Base-by-base conservation (phyloP, 768 basidiomycete genomes). In the Hebeloma cylindrosporum region DNA sequence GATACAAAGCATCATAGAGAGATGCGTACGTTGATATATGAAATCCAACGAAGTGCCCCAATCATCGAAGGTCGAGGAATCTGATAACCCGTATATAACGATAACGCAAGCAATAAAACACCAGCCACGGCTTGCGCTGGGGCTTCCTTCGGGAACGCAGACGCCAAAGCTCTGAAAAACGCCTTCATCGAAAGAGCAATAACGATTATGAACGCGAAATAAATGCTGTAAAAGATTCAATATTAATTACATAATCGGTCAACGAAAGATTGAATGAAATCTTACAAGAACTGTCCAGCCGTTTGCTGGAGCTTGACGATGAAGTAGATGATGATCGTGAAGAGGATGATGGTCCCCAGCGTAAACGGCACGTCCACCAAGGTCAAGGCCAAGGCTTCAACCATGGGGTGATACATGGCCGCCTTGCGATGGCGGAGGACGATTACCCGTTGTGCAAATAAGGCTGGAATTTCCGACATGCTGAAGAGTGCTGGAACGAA, bases 141-240 rank as follows among this genome's bases (percentile, higher is more conserved):
- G 0, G 83, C 79, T 40, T 79, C 76, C 7, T 72, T 68, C 33
- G 71, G 70, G 57, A 84, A 81, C 4, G 71, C 70, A 0, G 85
- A 80, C 1, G 83, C 82, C 8, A 88, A 54, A 0, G 72, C 70
- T 20, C 89, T 74, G 74, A 91, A 94, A 73, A 83, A 82, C 0
- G 79, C 81, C 60, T 83, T 84, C 78, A 91, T 85, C 6, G 81
- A 64, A 17, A 89, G 40, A 25, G 82, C 73, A 47, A 82, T 74
- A 3, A 71, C 62, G 40, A 80, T 71, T n/a, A 80, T 53, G 47
- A 82, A 77, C 16, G 89, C 58, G 58, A 77, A 74, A 60, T 75
- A 81, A 17, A 72, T 77, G 58, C 84, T 85, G 47, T 3, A 13
- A 16, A 34, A n/a, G 26, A 11, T 18, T 26, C 13, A 14, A 29